Evolutionary conservation across 192 early-diverging fungal genomes (phyloP).

Genomic region (Podila epicladia): DNA sequence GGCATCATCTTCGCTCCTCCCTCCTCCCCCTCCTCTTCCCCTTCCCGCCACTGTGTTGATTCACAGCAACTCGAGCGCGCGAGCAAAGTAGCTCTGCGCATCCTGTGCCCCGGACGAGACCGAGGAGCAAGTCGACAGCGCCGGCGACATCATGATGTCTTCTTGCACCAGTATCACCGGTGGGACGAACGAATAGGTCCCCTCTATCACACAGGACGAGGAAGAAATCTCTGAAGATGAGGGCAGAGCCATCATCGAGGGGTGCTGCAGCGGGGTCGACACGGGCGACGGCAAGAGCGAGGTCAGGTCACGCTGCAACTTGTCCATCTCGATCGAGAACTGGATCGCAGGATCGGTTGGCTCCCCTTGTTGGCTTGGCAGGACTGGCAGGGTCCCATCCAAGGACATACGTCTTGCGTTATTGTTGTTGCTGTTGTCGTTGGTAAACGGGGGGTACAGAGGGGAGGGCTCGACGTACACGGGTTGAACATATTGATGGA

Average conservation of each 20-base stretch:
- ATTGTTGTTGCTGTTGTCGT: too few species aligned
- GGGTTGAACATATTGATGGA: neutral
- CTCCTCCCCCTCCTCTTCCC: too few species aligned
- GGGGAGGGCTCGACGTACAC: too few species aligned
- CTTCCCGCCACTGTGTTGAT: too few species aligned
- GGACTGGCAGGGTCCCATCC: too few species aligned
- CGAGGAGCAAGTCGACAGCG: constrained; percentile 5
- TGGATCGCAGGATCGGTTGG: neutral
- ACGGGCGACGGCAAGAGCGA: neutral
- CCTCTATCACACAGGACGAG: neutral
- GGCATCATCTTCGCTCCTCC: too few species aligned
- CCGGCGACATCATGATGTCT: constrained; percentile 17
- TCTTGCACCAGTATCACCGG: neutral
- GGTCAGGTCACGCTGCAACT: neutral
- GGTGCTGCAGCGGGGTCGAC: neutral
- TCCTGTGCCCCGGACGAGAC: neutral
- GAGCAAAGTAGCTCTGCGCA: constrained; percentile 2
- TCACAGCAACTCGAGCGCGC: constrained; percentile 2
- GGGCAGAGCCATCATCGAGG: neutral
- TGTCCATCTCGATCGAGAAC: constrained; percentile 2
- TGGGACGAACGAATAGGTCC: neutral
- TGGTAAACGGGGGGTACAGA: too few species aligned
- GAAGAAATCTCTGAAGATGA: neutral
- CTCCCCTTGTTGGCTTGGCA: too few species aligned
- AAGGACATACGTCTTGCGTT: too few species aligned